Base-by-base conservation (phyloP, 2,329 filamentous ascomycete genomes). In the Talaromyces sp. region DNA sequence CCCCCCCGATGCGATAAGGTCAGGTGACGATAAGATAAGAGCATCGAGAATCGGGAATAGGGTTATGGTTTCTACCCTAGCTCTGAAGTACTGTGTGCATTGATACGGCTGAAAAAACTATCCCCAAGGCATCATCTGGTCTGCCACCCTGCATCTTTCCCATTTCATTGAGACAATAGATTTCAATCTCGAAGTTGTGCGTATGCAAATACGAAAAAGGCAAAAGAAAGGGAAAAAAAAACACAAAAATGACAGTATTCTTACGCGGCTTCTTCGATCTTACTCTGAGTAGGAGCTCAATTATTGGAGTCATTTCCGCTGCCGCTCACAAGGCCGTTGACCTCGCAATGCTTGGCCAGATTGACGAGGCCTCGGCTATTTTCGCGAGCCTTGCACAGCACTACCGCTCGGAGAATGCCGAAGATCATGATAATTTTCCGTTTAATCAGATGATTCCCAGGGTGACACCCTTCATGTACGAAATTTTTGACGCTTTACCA, bases 311-410 rank as follows among this genome's bases (percentile, higher is more conserved):
- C 14, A 37, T 37, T 16, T 54, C 5, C n/a, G 7, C 2, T 47
- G 50, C 50, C 19, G 50, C 61, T 11, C 27, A 45, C 10, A 47
- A 45, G 41, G 61, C 61, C 9, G 22, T 58, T 27, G 61, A 63
- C 27, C 61, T 63, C 31, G 61, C 50, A 56, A 63, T 63, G 61
- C 49, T 63, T 24, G 61, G 61, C 39, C 41, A 45, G 39, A 22
- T 63, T 43, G 61, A 63, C n/a, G 61, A 57, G 43, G 37, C 50
- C n/a, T 35, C 37, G 1, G 27, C 61, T 27, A 57, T 63, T 47
- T 35, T 63, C 14, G 10, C 35, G 7, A 13, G 58, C 13, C 35
- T 63, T 45, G 16, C 50, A 45, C 37, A 49, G 11, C 22, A 49
- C 11, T 22, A 49, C 22, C 22, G 4, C 45, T 49, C 54, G 54